These are phyloP conservation scores for Protomyces macrosporus DNA, from an alignment of 1,139 yeast species.

Conservation along the genomic window DNA sequence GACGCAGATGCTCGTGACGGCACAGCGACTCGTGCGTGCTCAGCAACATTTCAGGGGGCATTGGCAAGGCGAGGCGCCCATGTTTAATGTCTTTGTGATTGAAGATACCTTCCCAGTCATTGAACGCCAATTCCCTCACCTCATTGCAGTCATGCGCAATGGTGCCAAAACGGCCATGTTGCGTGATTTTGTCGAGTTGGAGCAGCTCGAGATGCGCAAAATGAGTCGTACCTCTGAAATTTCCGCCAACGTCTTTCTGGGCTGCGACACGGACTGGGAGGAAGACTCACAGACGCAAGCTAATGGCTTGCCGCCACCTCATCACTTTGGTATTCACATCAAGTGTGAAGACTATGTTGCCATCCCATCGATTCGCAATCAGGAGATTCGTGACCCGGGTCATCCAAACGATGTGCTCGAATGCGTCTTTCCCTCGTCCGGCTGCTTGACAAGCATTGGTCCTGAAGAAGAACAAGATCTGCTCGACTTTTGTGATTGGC, in stretches of 20 bases:
- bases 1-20: conserved; percentile 26
- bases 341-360: conserved; percentile 19
- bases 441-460: neutral
- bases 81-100: conserved; percentile 31
- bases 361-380: conserved; percentile 33
- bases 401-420: neutral
- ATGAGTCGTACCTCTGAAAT: conserved; percentile 70
- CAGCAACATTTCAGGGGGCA: neutral
- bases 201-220: conserved; percentile 70
- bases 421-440: conserved; percentile 13
- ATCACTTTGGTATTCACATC: conserved; percentile 9
- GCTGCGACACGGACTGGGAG: conserved; percentile 58
- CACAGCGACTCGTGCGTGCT: conserved; percentile 6
- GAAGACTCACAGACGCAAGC: conserved; percentile 20
- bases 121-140: conserved; percentile 28
- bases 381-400: conserved; percentile 1
- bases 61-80: conserved; percentile 4
- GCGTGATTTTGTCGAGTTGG: conserved; percentile 56
- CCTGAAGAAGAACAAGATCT: neutral
- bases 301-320: neutral
- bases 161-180: conserved; percentile 25
- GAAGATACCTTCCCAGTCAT: conserved; percentile 31
- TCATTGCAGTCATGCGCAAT: conserved; percentile 29
- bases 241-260: conserved; percentile 60
- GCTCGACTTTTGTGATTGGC: conserved; percentile 12